Conservation (phyloP, 768 basidiomycete genomes). For the Boletus rex-veris region DNA sequence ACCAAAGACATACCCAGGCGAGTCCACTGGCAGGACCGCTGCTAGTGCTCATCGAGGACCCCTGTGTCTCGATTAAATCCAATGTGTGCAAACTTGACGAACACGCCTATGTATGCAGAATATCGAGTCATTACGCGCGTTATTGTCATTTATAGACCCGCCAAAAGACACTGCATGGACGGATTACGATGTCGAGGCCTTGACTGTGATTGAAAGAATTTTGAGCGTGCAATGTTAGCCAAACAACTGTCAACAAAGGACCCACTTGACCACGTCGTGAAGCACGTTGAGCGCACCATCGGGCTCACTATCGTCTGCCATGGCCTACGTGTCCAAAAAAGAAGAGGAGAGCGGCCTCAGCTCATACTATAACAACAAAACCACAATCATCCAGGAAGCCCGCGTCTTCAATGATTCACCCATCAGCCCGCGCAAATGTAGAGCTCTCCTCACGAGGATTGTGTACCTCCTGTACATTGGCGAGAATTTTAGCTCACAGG, state of each 20-base stretch:
- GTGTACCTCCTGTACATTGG: conserved; percentile 96
- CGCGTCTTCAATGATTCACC: conserved; percentile 99
- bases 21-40: too few species aligned
- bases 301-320: conserved; percentile 42
- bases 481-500: conserved; percentile 91
- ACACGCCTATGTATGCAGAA: too few species aligned
- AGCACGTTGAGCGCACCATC: conserved; percentile 9
- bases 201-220: too few species aligned
- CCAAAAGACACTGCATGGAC: too few species aligned
- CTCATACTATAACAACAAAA: conserved; percentile 95
- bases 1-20: not conserved
- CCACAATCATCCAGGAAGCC: conserved; percentile 96
- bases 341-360: conserved; percentile 94
- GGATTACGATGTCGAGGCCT: too few species aligned
- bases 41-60: too few species aligned
- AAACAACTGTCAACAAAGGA: conserved; percentile 26
- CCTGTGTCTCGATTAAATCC: too few species aligned
- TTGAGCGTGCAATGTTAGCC: not conserved
- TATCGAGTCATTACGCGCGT: too few species aligned
- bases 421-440: conserved; percentile 95
- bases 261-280: conserved; percentile 21
- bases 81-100: too few species aligned
- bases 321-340: conserved; percentile 88
- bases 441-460: conserved; percentile 92
- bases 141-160: too few species aligned